Evolutionary conservation across 1,284 basidiomycete species (phyloP).

Genomic region (Wallemia mellicola): DNA sequence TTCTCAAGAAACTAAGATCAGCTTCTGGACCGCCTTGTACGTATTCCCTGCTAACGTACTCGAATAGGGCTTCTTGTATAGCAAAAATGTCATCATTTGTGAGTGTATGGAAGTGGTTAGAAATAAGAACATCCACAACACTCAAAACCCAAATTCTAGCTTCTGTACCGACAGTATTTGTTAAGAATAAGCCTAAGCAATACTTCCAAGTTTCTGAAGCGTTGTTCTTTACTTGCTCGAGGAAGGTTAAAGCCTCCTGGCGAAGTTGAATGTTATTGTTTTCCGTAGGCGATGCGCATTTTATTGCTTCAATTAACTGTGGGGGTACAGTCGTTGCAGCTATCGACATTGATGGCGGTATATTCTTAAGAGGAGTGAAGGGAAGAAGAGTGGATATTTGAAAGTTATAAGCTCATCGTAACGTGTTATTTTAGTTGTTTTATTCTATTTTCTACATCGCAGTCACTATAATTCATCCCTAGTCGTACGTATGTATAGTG

Average conservation of each 20-base stretch:
- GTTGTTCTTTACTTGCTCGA: constrained; percentile 41
- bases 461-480: too few species aligned
- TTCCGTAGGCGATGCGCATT: constrained; percentile 44
- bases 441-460: too few species aligned
- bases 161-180: constrained; percentile 23
- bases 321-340: constrained; percentile 8
- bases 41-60: constrained; percentile 51
- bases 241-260: constrained; percentile 49
- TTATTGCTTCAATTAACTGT: constrained; percentile 48
- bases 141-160: constrained; percentile 58
- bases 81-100: constrained; percentile 24
- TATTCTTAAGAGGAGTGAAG: neutral
- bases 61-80: constrained; percentile 33
- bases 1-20: constrained; percentile 47
- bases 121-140: constrained; percentile 51
- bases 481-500: too few species aligned
- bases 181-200: constrained; percentile 41
- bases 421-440: too few species aligned
- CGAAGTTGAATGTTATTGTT: constrained; percentile 27
- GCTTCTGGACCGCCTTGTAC: constrained; percentile 41
- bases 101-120: neutral
- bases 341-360: neutral
- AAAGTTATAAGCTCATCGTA: too few species aligned
- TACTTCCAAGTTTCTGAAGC: constrained; percentile 42
- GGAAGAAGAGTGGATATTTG: neutral